These are phyloP conservation scores for Inga oerstediana DNA, from an alignment of 306 rosid species.

Conservation along the genomic window DNA sequence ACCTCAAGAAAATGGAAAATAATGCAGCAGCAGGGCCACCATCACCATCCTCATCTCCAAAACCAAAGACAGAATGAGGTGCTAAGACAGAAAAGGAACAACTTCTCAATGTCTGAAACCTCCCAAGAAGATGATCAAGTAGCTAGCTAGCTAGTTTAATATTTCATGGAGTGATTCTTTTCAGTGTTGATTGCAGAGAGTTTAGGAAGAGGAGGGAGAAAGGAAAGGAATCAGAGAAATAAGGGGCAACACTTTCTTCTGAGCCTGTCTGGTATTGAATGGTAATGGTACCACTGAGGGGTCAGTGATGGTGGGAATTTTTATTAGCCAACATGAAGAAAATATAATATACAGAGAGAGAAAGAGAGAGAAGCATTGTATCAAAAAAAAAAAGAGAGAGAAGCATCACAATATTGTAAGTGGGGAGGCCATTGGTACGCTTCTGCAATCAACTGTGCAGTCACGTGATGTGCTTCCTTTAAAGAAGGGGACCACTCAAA, in stretches of 20 bases:
- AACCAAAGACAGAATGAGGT: constrained; percentile 38
- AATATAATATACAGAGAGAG: constrained; percentile 24
- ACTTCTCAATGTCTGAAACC: constrained; percentile 53
- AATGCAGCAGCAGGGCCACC: constrained; percentile 35
- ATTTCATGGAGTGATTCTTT: constrained; percentile 40
- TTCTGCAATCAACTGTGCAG: constrained; percentile 43
- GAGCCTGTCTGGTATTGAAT: constrained; percentile 33
- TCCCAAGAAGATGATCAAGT: constrained; percentile 13
- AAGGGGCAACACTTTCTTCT: background rate
- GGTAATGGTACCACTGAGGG: constrained; percentile 9
- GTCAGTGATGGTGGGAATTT: constrained; percentile 31
- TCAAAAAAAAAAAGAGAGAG: no score
- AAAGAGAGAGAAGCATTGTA: background rate
- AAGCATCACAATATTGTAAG: constrained; percentile 33
- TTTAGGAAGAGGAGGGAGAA: constrained; percentile 18
- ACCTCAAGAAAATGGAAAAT: constrained; percentile 51
- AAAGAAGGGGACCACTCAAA: constrained; percentile 73
- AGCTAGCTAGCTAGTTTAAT: constrained; percentile 23
- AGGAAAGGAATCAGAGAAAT: background rate
- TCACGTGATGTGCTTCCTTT: constrained; percentile 75
- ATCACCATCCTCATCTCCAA: constrained; percentile 36
- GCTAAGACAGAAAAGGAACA: constrained; percentile 57
- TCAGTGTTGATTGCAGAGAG: constrained; percentile 32
- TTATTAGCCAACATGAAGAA: constrained; percentile 22
- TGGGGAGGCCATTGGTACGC: constrained; percentile 41